Conservation (phyloP, 169 alveolate genomes). For the Ichthyophthirius multifiliis region DNA sequence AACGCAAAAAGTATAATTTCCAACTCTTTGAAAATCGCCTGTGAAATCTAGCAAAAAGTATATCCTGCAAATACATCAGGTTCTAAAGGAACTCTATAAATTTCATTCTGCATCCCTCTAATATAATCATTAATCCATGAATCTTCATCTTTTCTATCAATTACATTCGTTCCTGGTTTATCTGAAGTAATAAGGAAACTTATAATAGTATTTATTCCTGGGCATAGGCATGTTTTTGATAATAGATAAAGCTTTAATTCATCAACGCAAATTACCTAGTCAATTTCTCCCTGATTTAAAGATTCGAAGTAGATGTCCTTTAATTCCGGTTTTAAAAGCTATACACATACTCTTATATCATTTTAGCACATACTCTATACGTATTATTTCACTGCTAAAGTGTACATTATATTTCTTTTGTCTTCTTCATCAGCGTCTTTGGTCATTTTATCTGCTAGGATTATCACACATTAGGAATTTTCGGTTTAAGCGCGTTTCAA, state of each 20-base stretch:
- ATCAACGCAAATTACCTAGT: conserved; percentile 64
- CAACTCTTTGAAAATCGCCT: conserved; percentile 53
- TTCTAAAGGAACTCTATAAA: conserved; percentile 72
- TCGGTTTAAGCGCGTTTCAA: conserved; percentile 70
- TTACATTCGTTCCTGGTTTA: conserved; percentile 15
- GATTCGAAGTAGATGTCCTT: conserved; percentile 26
- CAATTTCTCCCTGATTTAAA: conserved; percentile 15
- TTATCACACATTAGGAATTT: conserved; percentile 67
- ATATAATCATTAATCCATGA: conserved; percentile 73
- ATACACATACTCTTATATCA: conserved; percentile 20
- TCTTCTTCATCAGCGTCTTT: conserved; percentile 75
- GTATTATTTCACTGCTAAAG: conserved; percentile 76
- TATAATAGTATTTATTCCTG: conserved; percentile 79
- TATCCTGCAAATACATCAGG: conserved; percentile 59
- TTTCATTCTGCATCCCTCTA: conserved; percentile 77
- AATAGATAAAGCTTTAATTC: conserved; percentile 76
- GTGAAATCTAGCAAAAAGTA: conserved; percentile 58
- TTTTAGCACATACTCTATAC: conserved; percentile 28
- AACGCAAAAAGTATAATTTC: conserved; percentile 61
- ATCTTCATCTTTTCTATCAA: conserved; percentile 42
- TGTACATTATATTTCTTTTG: conserved; percentile 67
- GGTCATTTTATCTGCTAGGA: conserved; percentile 72
- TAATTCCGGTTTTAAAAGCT: conserved; percentile 17
- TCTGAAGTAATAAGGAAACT: conserved; percentile 24
- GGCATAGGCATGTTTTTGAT: conserved; percentile 80